Base-by-base conservation (phyloP, 2,329 filamentous ascomycete species). In the Fusarium pseudocircinatum region DNA sequence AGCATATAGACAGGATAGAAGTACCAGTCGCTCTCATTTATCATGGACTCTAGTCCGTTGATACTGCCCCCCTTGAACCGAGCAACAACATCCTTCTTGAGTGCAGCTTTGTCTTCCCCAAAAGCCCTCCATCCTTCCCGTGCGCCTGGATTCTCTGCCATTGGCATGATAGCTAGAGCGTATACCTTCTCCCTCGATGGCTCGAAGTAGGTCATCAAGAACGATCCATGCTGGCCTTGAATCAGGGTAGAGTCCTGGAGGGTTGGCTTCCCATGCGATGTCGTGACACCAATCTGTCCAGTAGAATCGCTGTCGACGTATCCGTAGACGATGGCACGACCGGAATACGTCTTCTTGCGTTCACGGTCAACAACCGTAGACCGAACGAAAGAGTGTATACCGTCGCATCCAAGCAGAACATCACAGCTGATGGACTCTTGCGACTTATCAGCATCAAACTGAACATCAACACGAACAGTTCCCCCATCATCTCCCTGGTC, bases 11-110 rank as follows among this genome's bases (percentile, higher is more conserved):
- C 50, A 28, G 50, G 50, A 12, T 54, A 54, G 20, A 54, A 54
- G 24, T 39, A 54, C 50, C 50, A 39, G 6, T 54, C 50, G 20
- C 32, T 30, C 7, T 26, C 13, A 0, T 16, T 26, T 2, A 54
- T 30, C 1, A 54, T 7, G 3, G 5, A 0, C 2, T n/a, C 10
- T 2, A 39, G 20, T 1, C 50, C 50, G 3, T n/a, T 30, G 2
- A 39, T 39, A 13, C 13, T 4, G 18, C 34, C 34, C 7, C 4
- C 1, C 0, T n/a, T 0, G 0, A 53, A 54, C 3, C 34, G 34
- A 54, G 0, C n/a, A 3, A 2, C 5, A 0, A 54, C 28, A 3
- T 39, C 18, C 34, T 2, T 0, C 3, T 18, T 54, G 0, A 54
- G 7, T 30, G 24, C 13, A 3, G 16, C 10, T 30, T 30, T 39